Conservation (phyloP, 441 rosid genomes). For the Aquilaria agallochum region DNA sequence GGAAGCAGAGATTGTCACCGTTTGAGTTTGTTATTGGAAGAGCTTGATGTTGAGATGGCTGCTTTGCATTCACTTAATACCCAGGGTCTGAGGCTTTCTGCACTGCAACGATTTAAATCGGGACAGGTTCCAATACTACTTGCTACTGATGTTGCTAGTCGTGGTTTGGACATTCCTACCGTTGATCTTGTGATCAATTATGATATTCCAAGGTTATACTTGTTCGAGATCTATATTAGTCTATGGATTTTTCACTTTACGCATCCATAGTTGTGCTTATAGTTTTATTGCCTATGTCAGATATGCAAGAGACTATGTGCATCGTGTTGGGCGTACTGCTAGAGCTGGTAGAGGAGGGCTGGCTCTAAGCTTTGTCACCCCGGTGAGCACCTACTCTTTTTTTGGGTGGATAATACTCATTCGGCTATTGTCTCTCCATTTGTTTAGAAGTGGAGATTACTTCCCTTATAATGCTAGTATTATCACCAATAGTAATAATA, state of each 20-base stretch:
- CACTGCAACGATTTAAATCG: slow-evolving; percentile 82
- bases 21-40: slow-evolving; percentile 76
- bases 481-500: too few relatives aligned
- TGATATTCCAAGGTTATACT: slow-evolving; percentile 80
- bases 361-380: slow-evolving; percentile 76
- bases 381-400: slow-evolving; percentile 38
- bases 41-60: slow-evolving; percentile 72
- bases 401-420: background rate
- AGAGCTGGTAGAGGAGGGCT: slow-evolving; percentile 96
- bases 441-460: too few relatives aligned
- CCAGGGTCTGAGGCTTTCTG: slow-evolving; percentile 74
- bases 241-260: background rate
- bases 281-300: slow-evolving; percentile 29
- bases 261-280: background rate
- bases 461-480: too few relatives aligned
- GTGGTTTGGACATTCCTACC: slow-evolving; percentile 95
- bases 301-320: slow-evolving; percentile 88
- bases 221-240: slow-evolving; percentile 1
- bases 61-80: slow-evolving; percentile 82
- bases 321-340: slow-evolving; percentile 98
- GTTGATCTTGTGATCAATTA: slow-evolving; percentile 93
- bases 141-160: slow-evolving; percentile 95
- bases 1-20: slow-evolving; percentile 66
- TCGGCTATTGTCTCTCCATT: too few relatives aligned
- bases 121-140: slow-evolving; percentile 72